Conservation (phyloP, 2,329 filamentous ascomycete species). For the Shiraia bambusicola region DNA sequence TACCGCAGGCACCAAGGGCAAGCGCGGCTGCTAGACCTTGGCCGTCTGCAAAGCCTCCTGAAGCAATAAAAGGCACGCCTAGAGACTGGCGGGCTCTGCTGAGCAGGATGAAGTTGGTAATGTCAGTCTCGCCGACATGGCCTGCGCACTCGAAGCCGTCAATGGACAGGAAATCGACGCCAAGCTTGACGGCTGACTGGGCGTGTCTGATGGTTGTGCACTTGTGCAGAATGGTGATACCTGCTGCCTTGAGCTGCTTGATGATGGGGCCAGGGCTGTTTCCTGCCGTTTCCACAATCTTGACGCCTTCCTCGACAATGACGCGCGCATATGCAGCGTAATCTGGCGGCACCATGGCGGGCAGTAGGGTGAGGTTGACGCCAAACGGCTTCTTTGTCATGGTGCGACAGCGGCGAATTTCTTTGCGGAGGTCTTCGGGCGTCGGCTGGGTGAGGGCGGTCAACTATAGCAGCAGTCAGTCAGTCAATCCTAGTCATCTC, state of each 20-base stretch:
- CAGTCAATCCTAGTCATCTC: no score
- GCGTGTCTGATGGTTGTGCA: constrained; percentile 96
- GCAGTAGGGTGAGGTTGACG: constrained; percentile 93
- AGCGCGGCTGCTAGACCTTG: constrained; percentile 89
- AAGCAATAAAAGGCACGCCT: constrained; percentile 88
- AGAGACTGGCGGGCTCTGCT: constrained; percentile 81
- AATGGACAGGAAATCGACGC: constrained; percentile 94
- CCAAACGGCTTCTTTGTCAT: constrained; percentile 82
- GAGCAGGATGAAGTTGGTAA: constrained; percentile 87
- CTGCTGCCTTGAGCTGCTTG: constrained; percentile 77
- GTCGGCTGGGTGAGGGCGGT: constrained; percentile 90
- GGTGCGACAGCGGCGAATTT: constrained; percentile 82
- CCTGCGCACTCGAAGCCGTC: constrained; percentile 97
- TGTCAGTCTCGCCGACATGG: constrained; percentile 83
- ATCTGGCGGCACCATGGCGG: constrained; percentile 84
- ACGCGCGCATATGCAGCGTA: constrained; percentile 90
- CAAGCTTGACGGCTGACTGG: constrained; percentile 85
- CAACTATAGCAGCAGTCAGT: constrained; percentile 48
- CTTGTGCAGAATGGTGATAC: constrained; percentile 85
- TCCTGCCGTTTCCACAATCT: constrained; percentile 88
- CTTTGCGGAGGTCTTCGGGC: constrained; percentile 86
- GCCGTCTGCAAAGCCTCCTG: constrained; percentile 92
- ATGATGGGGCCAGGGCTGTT: constrained; percentile 92
- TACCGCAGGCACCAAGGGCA: constrained; percentile 83
- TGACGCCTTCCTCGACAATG: constrained; percentile 88